A percentile compares a stretch with the other conserved stretches of the same genome.
These are phyloP conservation scores for Mortierella antarctica DNA, from an alignment of 192 early-diverging fungal genomes.

Conservation along the genomic window DNA sequence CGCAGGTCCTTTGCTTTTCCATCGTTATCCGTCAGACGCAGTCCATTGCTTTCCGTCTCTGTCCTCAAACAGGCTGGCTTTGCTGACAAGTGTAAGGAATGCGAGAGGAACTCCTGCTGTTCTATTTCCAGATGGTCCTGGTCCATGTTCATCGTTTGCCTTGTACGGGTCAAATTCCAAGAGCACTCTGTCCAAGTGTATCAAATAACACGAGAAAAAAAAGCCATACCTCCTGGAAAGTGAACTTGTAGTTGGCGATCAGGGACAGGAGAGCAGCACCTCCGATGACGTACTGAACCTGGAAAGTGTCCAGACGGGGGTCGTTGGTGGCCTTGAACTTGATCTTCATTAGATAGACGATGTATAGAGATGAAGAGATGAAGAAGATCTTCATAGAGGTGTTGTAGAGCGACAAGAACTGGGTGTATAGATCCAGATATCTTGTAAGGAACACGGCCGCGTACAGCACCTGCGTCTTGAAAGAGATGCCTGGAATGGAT, in stretches of 20 bases:
- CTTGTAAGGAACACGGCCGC: constrained; percentile 92
- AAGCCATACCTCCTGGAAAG: constrained; percentile 71
- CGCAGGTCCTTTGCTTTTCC: too few relatives aligned
- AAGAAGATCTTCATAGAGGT: constrained; percentile 96
- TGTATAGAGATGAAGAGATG: constrained; percentile 85
- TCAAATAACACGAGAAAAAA: not conserved
- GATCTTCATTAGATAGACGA: constrained; percentile 90
- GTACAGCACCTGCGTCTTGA: constrained; percentile 96
- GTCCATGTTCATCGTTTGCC: not conserved
- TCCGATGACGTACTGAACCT: constrained; percentile 86
- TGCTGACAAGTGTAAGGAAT: too few relatives aligned
- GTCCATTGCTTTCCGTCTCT: too few relatives aligned
- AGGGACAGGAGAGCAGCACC: constrained; percentile 77
- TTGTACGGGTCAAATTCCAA: too few relatives aligned
- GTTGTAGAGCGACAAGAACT: constrained; percentile 90
- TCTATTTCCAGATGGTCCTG: not conserved
- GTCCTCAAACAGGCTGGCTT: too few relatives aligned
- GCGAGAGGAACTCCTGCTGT: too few relatives aligned
- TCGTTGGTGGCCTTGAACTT: constrained; percentile 94
- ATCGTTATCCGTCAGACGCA: too few relatives aligned
- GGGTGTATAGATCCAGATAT: constrained; percentile 89
- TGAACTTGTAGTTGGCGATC: constrained; percentile 79
- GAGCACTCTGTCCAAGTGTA: not conserved
- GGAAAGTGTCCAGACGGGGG: constrained; percentile 90
- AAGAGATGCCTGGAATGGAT: constrained; percentile 84